Conservation (phyloP, 495 filamentous ascomycete genomes). For the Aspergillus wentii region DNA sequence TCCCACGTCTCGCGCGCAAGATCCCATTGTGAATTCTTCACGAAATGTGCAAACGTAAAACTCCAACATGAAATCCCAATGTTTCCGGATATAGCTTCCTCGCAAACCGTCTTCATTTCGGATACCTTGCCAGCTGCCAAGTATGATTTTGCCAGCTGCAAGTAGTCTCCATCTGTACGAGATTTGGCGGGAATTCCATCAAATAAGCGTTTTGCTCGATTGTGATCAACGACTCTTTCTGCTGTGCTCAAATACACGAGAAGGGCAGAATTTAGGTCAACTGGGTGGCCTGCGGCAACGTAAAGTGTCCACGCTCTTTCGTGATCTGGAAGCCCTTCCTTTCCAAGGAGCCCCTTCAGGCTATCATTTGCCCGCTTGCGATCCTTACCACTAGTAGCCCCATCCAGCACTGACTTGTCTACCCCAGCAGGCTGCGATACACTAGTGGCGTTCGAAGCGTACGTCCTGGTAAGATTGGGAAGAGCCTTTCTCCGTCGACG, state of each 20-base stretch:
- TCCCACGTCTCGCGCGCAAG: conserved; percentile 13
- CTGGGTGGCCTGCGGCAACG: conserved; percentile 21
- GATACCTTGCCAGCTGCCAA: conserved; percentile 7
- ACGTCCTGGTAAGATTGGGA: conserved; percentile 21
- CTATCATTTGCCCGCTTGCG: conserved; percentile 7
- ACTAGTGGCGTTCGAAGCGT: conserved; percentile 21
- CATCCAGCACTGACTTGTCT: not conserved
- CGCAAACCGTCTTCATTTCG: conserved; percentile 24
- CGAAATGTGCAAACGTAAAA: conserved; percentile 24
- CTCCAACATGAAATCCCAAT: conserved; percentile 15
- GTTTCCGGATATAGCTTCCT: conserved; percentile 21
- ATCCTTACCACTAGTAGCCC: not conserved
- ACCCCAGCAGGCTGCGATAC: conserved; percentile 1
- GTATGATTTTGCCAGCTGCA: conserved; percentile 24
- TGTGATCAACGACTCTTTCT: conserved; percentile 21
- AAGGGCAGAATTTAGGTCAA: conserved; percentile 21
- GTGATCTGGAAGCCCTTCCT: conserved; percentile 11
- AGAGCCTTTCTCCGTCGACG: conserved; percentile 25
- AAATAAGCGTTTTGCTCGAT: conserved; percentile 39
- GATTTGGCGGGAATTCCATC: conserved; percentile 23
- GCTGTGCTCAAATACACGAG: conserved; percentile 37
- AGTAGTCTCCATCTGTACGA: conserved; percentile 34
- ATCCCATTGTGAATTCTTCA: conserved; percentile 33
- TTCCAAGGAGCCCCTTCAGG: conserved; percentile 15
- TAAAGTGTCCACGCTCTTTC: conserved; percentile 36